phyloP scores from a whole-genome alignment of 768 basidiomycete species.

The Suillus ampliporus region DNA sequence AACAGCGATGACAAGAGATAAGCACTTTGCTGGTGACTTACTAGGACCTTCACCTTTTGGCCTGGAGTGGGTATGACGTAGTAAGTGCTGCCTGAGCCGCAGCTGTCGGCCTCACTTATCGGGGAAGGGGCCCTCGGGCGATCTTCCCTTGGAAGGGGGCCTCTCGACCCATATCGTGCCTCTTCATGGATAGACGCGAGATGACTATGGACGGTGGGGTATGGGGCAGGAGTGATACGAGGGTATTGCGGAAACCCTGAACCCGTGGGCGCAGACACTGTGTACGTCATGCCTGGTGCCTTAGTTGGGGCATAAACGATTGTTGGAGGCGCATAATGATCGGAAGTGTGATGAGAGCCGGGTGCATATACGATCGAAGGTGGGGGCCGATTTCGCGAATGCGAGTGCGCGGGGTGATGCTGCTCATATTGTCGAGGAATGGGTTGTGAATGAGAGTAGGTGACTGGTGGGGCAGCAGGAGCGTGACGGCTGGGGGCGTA shows the following conservation, averaged over 20 bases:
- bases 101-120: conserved; percentile 47
- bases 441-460: conserved; percentile 48
- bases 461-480: conserved; percentile 31
- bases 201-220: conserved; percentile 45
- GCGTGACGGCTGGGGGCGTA: conserved; percentile 29
- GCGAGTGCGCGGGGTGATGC: conserved; percentile 41
- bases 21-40: conserved; percentile 45
- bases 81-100: conserved; percentile 72
- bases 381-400: conserved; percentile 46
- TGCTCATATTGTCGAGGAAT: conserved; percentile 41
- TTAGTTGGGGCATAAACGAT: conserved; percentile 60
- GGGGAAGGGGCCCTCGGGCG: conserved; percentile 42
- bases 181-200: conserved; percentile 47
- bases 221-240: conserved; percentile 47
- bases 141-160: conserved; percentile 33
- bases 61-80: conserved; percentile 73
- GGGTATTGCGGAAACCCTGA: conserved; percentile 45
- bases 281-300: conserved; percentile 70
- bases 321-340: conserved; percentile 64
- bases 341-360: conserved; percentile 43
- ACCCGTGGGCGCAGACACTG: conserved; percentile 64
- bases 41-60: conserved; percentile 78
- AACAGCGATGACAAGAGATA: conserved; percentile 21
- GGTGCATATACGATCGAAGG: conserved; percentile 70
- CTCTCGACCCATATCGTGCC: conserved; percentile 34